Evolutionary conservation across 2,329 filamentous ascomycete genomes (phyloP).

Genomic region (Aspergillus thermomutatus): DNA sequence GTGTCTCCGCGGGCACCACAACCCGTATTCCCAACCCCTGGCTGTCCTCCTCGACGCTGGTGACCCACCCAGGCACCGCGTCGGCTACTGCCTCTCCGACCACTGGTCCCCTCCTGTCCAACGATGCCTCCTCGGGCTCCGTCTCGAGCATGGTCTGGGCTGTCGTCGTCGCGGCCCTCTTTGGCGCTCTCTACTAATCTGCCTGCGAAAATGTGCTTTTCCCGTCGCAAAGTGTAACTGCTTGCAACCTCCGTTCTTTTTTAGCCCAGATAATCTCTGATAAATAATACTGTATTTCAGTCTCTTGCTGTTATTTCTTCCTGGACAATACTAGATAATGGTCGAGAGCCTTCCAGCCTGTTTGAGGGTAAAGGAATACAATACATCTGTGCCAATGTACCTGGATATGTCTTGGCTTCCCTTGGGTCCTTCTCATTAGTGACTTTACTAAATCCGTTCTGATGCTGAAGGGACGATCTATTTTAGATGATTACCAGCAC

Average conservation of each 20-base stretch:
- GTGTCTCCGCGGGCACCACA: conserved; percentile 16
- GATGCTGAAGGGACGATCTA: no score
- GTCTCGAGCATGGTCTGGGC: neutral
- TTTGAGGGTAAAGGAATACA: neutral
- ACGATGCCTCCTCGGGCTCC: conserved; percentile 8
- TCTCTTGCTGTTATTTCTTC: neutral
- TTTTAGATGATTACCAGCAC: no score
- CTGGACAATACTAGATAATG: neutral
- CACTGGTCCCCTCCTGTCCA: neutral
- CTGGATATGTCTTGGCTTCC: neutral
- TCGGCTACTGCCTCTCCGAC: neutral
- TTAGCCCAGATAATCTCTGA: neutral
- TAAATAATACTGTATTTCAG: neutral
- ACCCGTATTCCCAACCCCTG: conserved; percentile 17
- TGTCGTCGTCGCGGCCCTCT: neutral
- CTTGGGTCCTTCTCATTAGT: no score
- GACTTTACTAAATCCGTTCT: no score
- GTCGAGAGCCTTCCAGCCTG: neutral
- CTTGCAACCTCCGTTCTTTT: neutral
- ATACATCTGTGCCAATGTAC: neutral
- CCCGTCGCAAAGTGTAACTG: neutral
- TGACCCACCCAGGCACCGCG: neutral
- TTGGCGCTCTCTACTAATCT: neutral
- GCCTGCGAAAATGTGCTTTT: neutral
- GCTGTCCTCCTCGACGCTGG: conserved; percentile 16